A percentile compares a stretch with the other conserved stretches of the same genome.
Conservation (phyloP, 2,329 filamentous ascomycete genomes). For the Didymella lethalis region DNA sequence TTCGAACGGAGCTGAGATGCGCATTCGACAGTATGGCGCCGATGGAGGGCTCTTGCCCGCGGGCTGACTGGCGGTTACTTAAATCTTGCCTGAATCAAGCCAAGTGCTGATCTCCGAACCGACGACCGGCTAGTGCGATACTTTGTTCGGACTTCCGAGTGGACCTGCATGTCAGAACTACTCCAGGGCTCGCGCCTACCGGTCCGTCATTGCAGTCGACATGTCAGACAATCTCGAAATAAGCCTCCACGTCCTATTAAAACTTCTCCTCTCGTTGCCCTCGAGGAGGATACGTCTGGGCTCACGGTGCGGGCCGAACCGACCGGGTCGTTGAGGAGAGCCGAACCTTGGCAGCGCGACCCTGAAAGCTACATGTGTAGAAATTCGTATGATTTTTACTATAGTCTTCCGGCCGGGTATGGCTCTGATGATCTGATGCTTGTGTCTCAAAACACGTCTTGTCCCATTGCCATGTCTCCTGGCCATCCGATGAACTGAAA, state of each 20-base stretch:
- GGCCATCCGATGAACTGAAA: too few relatives aligned
- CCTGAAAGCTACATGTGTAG: too few relatives aligned
- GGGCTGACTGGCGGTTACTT: not conserved
- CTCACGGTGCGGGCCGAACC: not conserved
- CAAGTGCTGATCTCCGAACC: not conserved
- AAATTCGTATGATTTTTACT: too few relatives aligned
- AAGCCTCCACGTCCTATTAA: not conserved
- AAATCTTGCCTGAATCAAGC: not conserved
- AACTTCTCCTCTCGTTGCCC: not conserved
- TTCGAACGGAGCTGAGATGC: not conserved
- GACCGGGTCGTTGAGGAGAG: not conserved
- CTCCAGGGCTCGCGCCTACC: not conserved
- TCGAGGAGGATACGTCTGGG: too few relatives aligned
- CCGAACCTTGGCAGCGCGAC: not conserved
- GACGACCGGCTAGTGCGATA: not conserved
- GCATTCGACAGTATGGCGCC: not conserved
- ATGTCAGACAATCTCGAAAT: too few relatives aligned
- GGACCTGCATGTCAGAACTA: not conserved
- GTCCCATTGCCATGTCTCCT: too few relatives aligned
- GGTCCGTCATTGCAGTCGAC: too few relatives aligned
- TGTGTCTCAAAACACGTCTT: too few relatives aligned
- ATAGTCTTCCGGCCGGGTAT: too few relatives aligned
- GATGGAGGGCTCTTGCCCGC: not conserved
- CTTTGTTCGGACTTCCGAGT: not conserved
- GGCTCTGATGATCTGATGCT: too few relatives aligned